A percentile compares a stretch with the other conserved stretches of the same genome.
Conservation (phyloP, 768 basidiomycete genomes). For the Amanita molliuscula region DNA sequence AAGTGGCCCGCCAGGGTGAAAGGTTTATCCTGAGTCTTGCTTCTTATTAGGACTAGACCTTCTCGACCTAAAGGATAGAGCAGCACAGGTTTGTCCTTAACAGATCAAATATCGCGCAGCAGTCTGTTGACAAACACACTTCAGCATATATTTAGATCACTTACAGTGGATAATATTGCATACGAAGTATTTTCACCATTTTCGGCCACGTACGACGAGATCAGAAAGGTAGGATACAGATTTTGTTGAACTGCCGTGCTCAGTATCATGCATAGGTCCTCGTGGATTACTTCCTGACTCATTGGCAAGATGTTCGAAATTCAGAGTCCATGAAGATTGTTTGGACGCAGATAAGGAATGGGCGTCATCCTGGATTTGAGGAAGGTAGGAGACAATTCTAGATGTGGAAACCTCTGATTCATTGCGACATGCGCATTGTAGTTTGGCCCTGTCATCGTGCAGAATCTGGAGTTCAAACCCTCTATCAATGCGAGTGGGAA, state of each 20-base stretch:
- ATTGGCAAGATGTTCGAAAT: constrained; percentile 77
- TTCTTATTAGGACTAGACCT: constrained; percentile 58
- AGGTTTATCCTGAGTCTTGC: not conserved
- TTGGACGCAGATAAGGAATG: constrained; percentile 78
- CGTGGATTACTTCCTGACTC: constrained; percentile 66
- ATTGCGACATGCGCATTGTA: constrained; percentile 12
- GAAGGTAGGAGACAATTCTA: constrained; percentile 38
- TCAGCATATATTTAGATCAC: constrained; percentile 66
- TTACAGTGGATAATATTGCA: constrained; percentile 73
- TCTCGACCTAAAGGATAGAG: constrained; percentile 60
- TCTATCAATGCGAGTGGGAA: constrained; percentile 10
- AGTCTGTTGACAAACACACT: constrained; percentile 1
- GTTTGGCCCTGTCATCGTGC: constrained; percentile 64
- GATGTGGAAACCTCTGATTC: not conserved
- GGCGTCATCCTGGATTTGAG: constrained; percentile 81
- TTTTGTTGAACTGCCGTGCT: constrained; percentile 22
- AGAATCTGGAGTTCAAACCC: constrained; percentile 51
- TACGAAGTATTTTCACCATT: constrained; percentile 84
- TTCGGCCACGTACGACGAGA: constrained; percentile 70
- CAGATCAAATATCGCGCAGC: not conserved
- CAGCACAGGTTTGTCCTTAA: constrained; percentile 33
- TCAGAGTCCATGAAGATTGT: constrained; percentile 77
- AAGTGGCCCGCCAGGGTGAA: constrained; percentile 15
- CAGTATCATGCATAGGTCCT: constrained; percentile 44
- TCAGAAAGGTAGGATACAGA: constrained; percentile 47